These are phyloP conservation scores for Rhodamnia rubescens DNA, from an alignment of 345 rosid genomes.

Conservation along the genomic window DNA sequence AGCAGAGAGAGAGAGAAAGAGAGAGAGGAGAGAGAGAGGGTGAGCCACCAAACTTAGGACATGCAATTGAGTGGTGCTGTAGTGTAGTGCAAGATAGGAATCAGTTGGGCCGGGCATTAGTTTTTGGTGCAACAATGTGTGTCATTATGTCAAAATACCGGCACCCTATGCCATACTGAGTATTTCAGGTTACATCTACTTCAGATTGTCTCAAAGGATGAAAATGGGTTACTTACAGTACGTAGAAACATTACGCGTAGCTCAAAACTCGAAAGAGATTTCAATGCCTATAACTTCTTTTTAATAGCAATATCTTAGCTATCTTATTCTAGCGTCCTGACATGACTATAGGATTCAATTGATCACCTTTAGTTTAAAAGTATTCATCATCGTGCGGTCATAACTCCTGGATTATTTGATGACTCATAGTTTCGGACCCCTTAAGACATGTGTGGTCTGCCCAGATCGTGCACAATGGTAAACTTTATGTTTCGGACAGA, in stretches of 20 bases:
- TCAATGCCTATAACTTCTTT: not conserved
- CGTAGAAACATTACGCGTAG: not conserved
- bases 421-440: not conserved
- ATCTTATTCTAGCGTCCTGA: not conserved
- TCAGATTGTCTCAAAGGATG: not conserved
- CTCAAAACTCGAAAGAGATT: not conserved
- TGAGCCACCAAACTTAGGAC: not conserved
- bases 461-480: not conserved
- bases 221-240: not conserved
- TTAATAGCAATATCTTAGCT: not conserved
- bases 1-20: not conserved
- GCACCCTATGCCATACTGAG: not conserved
- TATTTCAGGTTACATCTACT: not conserved
- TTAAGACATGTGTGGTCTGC: not conserved
- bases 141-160: not conserved
- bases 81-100: not conserved
- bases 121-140: not conserved
- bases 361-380: not conserved
- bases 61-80: not conserved
- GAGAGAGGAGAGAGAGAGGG: not conserved
- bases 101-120: not conserved
- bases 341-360: not conserved
- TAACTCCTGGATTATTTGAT: not conserved
- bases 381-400: not conserved
- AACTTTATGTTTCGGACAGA: not conserved